Evolutionary conservation across 2,329 filamentous ascomycete genomes (phyloP).

Genomic region (Penicillium sp.): DNA sequence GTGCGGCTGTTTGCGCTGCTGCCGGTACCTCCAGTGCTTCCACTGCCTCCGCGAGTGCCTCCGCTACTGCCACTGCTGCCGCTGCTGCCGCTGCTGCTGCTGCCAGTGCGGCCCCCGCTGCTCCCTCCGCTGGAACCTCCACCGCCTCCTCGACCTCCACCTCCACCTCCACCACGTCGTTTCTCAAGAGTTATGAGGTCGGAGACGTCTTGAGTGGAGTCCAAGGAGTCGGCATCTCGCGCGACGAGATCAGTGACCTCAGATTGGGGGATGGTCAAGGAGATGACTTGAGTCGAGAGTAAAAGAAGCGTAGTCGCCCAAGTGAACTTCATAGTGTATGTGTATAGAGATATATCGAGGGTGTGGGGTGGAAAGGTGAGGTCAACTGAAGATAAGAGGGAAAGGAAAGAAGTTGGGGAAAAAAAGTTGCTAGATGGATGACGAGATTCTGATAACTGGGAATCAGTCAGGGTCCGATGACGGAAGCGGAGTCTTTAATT

Average conservation of each 20-base stretch:
- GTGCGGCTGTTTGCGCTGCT: constrained; percentile 16
- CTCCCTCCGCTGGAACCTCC: constrained; percentile 26
- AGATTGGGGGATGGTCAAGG: constrained; percentile 25
- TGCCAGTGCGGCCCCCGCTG: constrained; percentile 23
- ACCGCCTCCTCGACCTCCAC: constrained; percentile 32
- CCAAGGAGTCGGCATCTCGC: constrained; percentile 12
- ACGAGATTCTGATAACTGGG: too few species aligned
- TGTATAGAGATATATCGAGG: not conserved
- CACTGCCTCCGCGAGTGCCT: constrained; percentile 7
- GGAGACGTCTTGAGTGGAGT: constrained; percentile 6
- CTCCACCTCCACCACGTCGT: constrained; percentile 49
- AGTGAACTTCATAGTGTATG: constrained; percentile 33
- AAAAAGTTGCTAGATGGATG: too few species aligned
- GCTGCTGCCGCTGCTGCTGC: constrained; percentile 18
- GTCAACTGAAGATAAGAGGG: too few species aligned
- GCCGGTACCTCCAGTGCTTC: constrained; percentile 1
- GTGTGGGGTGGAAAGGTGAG: too few species aligned
- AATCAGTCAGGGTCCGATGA: too few species aligned
- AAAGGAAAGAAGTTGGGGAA: too few species aligned
- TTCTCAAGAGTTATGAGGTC: constrained; percentile 41
- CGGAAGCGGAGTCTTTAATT: too few species aligned
- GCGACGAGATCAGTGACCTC: constrained; percentile 21
- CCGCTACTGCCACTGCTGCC: constrained; percentile 19
- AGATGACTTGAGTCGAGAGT: constrained; percentile 29
- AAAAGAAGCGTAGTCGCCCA: constrained; percentile 28